phyloP scores from a whole-genome alignment of 805 yeast genomes.

The Cyberlindnera petersonii region DNA sequence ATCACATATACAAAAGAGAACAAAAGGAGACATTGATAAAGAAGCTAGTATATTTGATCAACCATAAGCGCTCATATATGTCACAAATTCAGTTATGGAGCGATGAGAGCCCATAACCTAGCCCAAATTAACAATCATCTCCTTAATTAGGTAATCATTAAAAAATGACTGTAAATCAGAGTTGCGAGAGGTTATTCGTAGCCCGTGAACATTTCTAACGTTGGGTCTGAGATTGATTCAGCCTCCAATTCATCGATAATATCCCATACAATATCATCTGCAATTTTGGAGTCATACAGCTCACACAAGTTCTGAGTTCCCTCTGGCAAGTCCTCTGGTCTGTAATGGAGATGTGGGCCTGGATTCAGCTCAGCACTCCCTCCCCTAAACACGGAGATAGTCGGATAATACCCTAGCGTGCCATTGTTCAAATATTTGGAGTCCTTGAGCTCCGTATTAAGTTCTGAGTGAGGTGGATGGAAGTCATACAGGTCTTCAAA shows the following conservation, averaged over 20 bases:
- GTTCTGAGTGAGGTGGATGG: slow-evolving; percentile 71
- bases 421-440: slow-evolving; percentile 68
- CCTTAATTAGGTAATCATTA: too few relatives aligned
- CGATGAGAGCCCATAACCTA: too few relatives aligned
- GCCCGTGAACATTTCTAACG: slow-evolving; percentile 5
- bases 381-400: slow-evolving; percentile 74
- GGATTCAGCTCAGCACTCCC: slow-evolving; percentile 73
- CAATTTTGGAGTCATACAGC: slow-evolving; percentile 63
- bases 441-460: slow-evolving; percentile 35
- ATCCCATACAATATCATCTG: slow-evolving; percentile 83
- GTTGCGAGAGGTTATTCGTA: too few relatives aligned
- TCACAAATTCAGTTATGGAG: too few relatives aligned
- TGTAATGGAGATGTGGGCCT: slow-evolving; percentile 56
- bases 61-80: too few relatives aligned
- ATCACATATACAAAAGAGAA: too few relatives aligned
- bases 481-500: slow-evolving; percentile 69
- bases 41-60: too few relatives aligned
- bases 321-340: slow-evolving; percentile 34
- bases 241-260: slow-evolving; percentile 79
- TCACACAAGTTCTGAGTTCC: slow-evolving; percentile 49
- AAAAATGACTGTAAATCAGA: too few relatives aligned
- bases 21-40: too few relatives aligned
- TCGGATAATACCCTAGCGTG: slow-evolving; percentile 85
- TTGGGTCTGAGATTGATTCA: slow-evolving; percentile 38
- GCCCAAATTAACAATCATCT: too few relatives aligned